A percentile compares a stretch with the other conserved stretches of the same genome.
These are phyloP conservation scores for Eremothecium coryli DNA, from an alignment of 1,139 yeast genomes.

Conservation along the genomic window DNA sequence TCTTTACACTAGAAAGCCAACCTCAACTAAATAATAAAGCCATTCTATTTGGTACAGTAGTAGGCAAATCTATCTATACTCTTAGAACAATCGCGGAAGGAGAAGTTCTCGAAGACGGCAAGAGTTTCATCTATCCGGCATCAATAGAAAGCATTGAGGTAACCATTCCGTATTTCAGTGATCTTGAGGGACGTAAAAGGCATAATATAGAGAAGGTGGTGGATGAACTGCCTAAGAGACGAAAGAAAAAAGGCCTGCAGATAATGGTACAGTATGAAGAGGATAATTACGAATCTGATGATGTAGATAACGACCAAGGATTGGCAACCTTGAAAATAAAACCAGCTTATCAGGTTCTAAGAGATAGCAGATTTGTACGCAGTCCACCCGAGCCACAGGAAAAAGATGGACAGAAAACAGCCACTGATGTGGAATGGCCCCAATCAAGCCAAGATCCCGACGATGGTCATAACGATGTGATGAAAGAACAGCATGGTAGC, in stretches of 20 bases:
- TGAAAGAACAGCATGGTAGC: too few relatives aligned
- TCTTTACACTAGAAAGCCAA: conserved; percentile 44
- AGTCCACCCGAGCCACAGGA: too few relatives aligned
- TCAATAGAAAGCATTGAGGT: conserved; percentile 37
- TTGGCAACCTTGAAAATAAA: not conserved
- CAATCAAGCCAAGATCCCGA: too few relatives aligned
- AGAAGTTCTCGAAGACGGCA: conserved; percentile 38
- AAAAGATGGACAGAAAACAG: too few relatives aligned
- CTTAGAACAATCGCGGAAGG: conserved; percentile 44
- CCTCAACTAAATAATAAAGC: conserved; percentile 40
- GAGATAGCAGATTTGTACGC: not conserved
- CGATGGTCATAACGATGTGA: too few relatives aligned
- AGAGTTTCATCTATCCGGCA: conserved; percentile 45
- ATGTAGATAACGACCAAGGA: not conserved
- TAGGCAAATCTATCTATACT: conserved; percentile 50
- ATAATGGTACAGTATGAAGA: too few relatives aligned
- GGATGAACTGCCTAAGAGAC: too few relatives aligned
- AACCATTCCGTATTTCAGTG: conserved; percentile 43
- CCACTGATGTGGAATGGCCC: too few relatives aligned
- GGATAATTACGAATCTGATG: too few relatives aligned
- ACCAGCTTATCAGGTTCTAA: conserved; percentile 5
- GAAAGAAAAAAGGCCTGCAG: too few relatives aligned
- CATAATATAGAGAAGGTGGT: conserved; percentile 11
- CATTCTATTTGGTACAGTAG: conserved; percentile 55
- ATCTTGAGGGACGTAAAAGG: conserved; percentile 25